phyloP scores from a whole-genome alignment of 495 filamentous ascomycete species.

The Umbilicaria muhlenbergii region DNA sequence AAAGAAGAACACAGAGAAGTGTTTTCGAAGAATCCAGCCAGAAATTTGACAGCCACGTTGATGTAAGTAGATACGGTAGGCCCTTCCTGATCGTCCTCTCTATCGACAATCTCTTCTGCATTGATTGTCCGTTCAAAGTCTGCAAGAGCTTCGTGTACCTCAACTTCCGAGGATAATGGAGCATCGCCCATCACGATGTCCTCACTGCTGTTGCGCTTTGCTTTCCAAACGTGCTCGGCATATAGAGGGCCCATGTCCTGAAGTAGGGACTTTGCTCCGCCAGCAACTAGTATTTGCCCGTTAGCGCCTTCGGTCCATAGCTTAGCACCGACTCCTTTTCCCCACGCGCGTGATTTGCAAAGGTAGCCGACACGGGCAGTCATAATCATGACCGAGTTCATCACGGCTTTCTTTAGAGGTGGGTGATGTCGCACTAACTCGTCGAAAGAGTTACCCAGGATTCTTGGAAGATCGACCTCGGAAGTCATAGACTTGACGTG shows the following conservation, averaged over 20 bases:
- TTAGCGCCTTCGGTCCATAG: conserved; percentile 45
- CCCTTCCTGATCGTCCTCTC: conserved; percentile 29
- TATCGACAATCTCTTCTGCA: conserved; percentile 24
- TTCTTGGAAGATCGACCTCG: conserved; percentile 37
- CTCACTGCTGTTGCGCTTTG: background rate
- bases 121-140: conserved; percentile 15
- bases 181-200: conserved; percentile 14
- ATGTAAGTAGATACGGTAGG: conserved; percentile 52
- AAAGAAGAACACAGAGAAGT: conserved; percentile 57
- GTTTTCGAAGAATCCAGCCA: conserved; percentile 66
- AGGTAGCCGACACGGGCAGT: conserved; percentile 58
- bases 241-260: conserved; percentile 12
- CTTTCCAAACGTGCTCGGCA: background rate
- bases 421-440: conserved; percentile 93
- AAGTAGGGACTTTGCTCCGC: conserved; percentile 19
- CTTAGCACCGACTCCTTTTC: conserved; percentile 60
- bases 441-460: conserved; percentile 72
- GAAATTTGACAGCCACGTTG: conserved; percentile 55
- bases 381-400: conserved; percentile 71
- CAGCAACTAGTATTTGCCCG: conserved; percentile 36
- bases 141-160: background rate
- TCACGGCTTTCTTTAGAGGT: conserved; percentile 57
- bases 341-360: conserved; percentile 48
- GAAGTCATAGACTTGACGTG: conserved; percentile 70
- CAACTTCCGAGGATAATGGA: background rate